These are phyloP conservation scores for Primulina huaijiensis DNA, from an alignment of 257 asterid species.

Conservation along the genomic window DNA sequence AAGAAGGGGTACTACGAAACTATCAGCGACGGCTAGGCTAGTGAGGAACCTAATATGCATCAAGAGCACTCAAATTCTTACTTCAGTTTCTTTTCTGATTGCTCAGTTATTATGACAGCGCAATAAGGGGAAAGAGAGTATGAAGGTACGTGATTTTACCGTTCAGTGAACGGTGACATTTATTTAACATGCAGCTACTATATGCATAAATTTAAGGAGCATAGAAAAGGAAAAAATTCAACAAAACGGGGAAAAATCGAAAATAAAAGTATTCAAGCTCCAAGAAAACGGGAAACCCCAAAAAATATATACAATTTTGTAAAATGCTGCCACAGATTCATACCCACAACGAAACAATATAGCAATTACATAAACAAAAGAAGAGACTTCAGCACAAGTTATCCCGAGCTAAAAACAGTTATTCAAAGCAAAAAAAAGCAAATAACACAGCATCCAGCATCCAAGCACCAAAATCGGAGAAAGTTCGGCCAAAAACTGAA, in stretches of 20 bases:
- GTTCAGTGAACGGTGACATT: constrained; percentile 5
- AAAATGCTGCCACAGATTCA: constrained; percentile 5
- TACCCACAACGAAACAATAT: background rate
- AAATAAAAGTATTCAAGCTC: constrained; percentile 4
- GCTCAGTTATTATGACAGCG: background rate
- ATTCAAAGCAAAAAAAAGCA: constrained; percentile 11
- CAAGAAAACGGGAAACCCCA: background rate
- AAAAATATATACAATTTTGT: background rate
- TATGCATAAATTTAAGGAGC: background rate
- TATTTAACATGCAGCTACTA: constrained; percentile 10
- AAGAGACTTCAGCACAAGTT: background rate
- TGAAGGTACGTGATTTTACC: background rate
- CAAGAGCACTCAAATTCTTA: constrained; percentile 4
- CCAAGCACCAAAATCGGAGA: background rate
- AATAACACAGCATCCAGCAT: constrained; percentile 19
- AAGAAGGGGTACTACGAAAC: background rate
- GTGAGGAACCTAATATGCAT: background rate
- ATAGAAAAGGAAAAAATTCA: background rate
- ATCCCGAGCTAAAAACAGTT: background rate
- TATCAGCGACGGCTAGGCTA: background rate
- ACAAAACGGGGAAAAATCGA: background rate
- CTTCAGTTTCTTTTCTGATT: background rate
- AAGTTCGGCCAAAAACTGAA: background rate
- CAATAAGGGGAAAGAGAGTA: background rate
- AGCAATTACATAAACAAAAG: background rate